Evolutionary conservation across 177 flowering plant species (phyloP).

Genomic region (Tripterygium wilfordii): DNA sequence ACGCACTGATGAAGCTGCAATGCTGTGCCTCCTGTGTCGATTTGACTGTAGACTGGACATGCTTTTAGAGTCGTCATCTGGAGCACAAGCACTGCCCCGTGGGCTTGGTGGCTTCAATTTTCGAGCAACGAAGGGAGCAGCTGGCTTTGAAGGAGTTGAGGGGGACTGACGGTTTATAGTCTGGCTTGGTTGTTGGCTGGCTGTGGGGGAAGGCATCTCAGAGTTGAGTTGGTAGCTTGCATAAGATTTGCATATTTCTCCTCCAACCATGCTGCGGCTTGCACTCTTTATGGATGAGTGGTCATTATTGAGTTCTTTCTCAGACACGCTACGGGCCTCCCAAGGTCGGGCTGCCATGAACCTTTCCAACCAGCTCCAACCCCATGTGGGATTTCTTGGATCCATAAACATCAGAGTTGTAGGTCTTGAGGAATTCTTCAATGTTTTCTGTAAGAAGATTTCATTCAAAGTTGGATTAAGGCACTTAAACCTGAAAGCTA

Average conservation of each 20-base stretch:
- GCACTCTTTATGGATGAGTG: constrained; percentile 35
- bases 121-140: constrained; percentile 9
- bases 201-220: constrained; percentile 34
- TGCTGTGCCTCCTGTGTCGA: constrained; percentile 39
- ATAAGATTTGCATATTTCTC: constrained; percentile 46
- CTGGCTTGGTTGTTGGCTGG: constrained; percentile 20
- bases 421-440: constrained; percentile 42
- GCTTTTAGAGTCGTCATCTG: constrained; percentile 46
- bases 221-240: constrained; percentile 43
- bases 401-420: constrained; percentile 53
- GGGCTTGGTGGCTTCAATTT: constrained; percentile 39
- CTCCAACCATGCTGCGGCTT: constrained; percentile 21
- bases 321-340: constrained; percentile 33
- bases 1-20: constrained; percentile 32
- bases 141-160: constrained; percentile 24
- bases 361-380: constrained; percentile 81
- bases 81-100: constrained; percentile 14
- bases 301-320: constrained; percentile 39
- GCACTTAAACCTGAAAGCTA: too few species aligned
- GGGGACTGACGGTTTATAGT: constrained; percentile 21
- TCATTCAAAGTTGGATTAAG: not conserved
- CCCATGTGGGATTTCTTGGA: constrained; percentile 71
- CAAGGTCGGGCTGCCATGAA: constrained; percentile 72
- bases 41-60: constrained; percentile 43
- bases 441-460: constrained; percentile 33